Evolutionary conservation across 2,329 filamentous ascomycete genomes (phyloP).

Genomic region (Fusarium tjaetaba): DNA sequence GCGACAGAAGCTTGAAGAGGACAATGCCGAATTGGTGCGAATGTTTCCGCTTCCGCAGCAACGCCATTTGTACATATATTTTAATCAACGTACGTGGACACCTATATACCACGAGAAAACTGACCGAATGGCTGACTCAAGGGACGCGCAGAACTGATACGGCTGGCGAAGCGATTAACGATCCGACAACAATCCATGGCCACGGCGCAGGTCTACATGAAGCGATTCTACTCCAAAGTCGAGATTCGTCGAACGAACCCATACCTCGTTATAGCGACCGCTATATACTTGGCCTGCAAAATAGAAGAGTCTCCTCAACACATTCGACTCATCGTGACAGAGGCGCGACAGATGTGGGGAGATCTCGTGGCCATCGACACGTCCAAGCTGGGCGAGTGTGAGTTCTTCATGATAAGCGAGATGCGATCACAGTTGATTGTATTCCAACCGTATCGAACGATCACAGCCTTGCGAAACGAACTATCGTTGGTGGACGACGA

Average conservation of each 20-base stretch:
- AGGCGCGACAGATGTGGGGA: constrained; percentile 87
- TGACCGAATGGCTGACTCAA: background rate
- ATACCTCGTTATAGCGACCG: constrained; percentile 91
- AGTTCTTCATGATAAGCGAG: constrained; percentile 91
- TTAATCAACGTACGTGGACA: constrained; percentile 79
- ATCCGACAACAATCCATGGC: constrained; percentile 92
- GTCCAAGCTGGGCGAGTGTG: constrained; percentile 89
- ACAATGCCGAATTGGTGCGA: constrained; percentile 77
- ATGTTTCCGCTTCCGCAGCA: constrained; percentile 85
- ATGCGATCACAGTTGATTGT: constrained; percentile 90
- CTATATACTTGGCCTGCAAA: constrained; percentile 95
- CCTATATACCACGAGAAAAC: background rate
- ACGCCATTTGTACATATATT: constrained; percentile 88
- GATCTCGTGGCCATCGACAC: constrained; percentile 81
- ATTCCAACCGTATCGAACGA: constrained; percentile 88
- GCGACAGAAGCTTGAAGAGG: constrained; percentile 80
- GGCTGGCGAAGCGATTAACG: constrained; percentile 84
- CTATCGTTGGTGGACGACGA: constrained; percentile 83
- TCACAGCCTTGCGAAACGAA: constrained; percentile 75
- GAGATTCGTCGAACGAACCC: constrained; percentile 94
- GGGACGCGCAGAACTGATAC: constrained; percentile 71
- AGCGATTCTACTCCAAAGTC: constrained; percentile 90
- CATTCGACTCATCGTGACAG: constrained; percentile 87
- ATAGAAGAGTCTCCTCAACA: constrained; percentile 98
- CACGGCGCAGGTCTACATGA: constrained; percentile 93